These are phyloP conservation scores for Periconia digitata DNA, from an alignment of 2,329 filamentous ascomycete genomes.

Conservation along the genomic window DNA sequence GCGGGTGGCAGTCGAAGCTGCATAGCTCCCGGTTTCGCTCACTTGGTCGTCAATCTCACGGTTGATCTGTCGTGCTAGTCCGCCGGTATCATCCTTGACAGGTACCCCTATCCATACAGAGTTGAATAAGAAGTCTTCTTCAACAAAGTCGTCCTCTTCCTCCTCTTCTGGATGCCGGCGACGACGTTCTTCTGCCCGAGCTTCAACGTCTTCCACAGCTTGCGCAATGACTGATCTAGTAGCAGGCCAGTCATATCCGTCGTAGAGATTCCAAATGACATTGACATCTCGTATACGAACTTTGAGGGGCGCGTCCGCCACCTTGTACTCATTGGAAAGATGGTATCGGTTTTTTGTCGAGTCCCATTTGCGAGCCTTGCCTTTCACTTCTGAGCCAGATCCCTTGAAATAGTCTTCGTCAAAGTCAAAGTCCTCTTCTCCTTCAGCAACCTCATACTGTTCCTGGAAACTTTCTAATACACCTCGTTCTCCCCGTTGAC, in stretches of 20 bases:
- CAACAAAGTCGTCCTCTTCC: conserved; percentile 65
- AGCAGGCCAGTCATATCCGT: conserved; percentile 93
- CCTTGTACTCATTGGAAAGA: conserved; percentile 61
- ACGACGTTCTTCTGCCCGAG: conserved; percentile 74
- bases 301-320: conserved; percentile 70
- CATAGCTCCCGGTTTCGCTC: conserved; percentile 88
- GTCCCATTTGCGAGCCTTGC: conserved; percentile 78
- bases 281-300: conserved; percentile 84
- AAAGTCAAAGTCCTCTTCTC: conserved; percentile 67
- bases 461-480: conserved; percentile 57
- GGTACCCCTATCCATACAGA: conserved; percentile 97
- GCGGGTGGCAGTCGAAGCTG: conserved; percentile 59
- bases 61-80: conserved; percentile 74
- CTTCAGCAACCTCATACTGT: conserved; percentile 56
- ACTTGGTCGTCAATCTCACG: conserved; percentile 65
- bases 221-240: conserved; percentile 85
- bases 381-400: conserved; percentile 60
- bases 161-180: conserved; percentile 67
- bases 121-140: conserved; percentile 96
- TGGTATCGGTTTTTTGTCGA: conserved; percentile 76
- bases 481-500: conserved; percentile 37
- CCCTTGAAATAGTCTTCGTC: conserved; percentile 74
- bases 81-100: conserved; percentile 78
- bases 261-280: conserved; percentile 95
- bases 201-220: conserved; percentile 85